Percentiles rank a stretch among this genome's conserved stretches.
These are phyloP conservation scores for Colletotrichum eremochloae DNA, from an alignment of 2,329 filamentous ascomycete species.

Conservation along the genomic window DNA sequence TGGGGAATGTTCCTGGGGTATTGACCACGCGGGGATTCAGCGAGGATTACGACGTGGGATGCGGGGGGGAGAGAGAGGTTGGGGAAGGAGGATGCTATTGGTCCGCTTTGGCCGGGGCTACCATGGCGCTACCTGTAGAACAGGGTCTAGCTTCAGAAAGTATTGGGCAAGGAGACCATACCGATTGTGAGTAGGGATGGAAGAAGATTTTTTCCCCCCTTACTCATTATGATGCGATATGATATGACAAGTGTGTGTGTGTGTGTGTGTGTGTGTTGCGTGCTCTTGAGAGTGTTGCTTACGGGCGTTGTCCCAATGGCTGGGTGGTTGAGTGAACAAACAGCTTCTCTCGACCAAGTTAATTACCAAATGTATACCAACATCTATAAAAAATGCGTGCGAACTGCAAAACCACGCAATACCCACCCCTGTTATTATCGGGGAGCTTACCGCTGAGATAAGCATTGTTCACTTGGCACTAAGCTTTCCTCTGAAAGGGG, in stretches of 20 bases:
- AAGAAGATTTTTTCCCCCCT: too few relatives aligned
- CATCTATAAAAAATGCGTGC: too few relatives aligned
- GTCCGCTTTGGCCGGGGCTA: conserved; percentile 26
- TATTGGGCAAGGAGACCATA: too few relatives aligned
- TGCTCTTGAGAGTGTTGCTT: not conserved
- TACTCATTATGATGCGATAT: too few relatives aligned
- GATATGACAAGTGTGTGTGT: too few relatives aligned
- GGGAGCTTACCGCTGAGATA: too few relatives aligned
- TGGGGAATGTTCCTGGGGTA: not conserved
- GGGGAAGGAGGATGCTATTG: conserved; percentile 15
- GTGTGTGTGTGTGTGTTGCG: not conserved
- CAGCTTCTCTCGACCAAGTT: not conserved
- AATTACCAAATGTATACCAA: too few relatives aligned
- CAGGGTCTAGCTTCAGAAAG: conserved; percentile 2
- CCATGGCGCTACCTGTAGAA: not conserved
- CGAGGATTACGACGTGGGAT: conserved; percentile 34
- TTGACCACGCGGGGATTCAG: conserved; percentile 21
- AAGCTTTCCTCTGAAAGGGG: not conserved
- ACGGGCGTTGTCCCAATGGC: not conserved
- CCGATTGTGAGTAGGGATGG: too few relatives aligned
- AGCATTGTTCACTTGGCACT: too few relatives aligned
- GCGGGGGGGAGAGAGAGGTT: conserved; percentile 11
- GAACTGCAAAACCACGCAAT: too few relatives aligned
- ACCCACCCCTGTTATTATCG: too few relatives aligned
- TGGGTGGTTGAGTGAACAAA: not conserved